Base-by-base conservation (phyloP, 2,329 filamentous ascomycete species). In the Cladosporium colombiae region DNA sequence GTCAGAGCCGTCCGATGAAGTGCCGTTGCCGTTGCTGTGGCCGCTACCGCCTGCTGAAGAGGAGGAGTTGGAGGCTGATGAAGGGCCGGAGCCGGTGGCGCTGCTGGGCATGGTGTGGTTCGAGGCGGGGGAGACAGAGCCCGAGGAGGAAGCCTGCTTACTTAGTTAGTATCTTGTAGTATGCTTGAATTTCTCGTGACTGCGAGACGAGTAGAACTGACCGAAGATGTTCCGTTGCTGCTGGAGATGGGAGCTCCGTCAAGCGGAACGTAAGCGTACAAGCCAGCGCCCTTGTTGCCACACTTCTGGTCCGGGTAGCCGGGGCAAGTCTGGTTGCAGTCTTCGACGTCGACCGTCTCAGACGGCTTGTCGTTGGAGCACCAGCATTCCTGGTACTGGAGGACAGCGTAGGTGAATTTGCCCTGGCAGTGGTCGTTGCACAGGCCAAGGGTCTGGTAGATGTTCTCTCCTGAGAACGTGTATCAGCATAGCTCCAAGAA, bases 251-350 rank as follows among this genome's bases (percentile, higher is more conserved):
- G 85, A 18, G 79, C 67, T 29, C 79, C 80, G 44, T 72, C 71
- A 59, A 91, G 77, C 29, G 81, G 72, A 62, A 93, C 82, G 75
- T 94, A 94, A 58, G 87, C 89, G 72, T 81, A 94, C 4, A 88
- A 73, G 53, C 80, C 81, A 40, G 81, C 69, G 53, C 74, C 72
- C 56, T 73, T 70, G 49, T 85, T 87, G 67, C 91, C 91, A 72
- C 91, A 94, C 14, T 81, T 77, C 68, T 93, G 89, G 1, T 62
- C 35, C 0, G 86, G 86, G 73, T 84, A 94, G n/a, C 90, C 91
- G 10, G 90, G 89, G 70, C 91, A 94, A 14, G 77, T 59, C 0
- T 75, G 76, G 69, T 83, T 78, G 78, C 91, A 94, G 60, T 80
- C 80, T 69, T 71, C 69, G 27, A 75, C 69, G 65, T 75, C 70